Conservation (phyloP, 371 early-diverging fungal genomes). For the Massospora cicadina region DNA sequence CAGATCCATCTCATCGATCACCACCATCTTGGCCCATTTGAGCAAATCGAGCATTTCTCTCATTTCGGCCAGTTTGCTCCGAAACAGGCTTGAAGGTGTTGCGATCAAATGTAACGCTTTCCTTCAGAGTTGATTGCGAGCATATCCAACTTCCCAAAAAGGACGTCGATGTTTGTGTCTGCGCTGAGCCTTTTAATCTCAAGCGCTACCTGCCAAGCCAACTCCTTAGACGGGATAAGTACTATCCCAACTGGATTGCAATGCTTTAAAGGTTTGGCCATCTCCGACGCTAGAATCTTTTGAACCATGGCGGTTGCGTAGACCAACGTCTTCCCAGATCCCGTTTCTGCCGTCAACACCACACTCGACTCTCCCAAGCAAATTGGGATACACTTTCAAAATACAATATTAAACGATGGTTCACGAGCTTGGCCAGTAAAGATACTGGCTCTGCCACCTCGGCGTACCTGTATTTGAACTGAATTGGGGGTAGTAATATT, state of each 20-base stretch:
- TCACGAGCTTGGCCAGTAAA: too few relatives aligned
- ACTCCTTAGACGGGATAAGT: slow-evolving; percentile 1
- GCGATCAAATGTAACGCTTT: background rate
- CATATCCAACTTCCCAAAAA: background rate
- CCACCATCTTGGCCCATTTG: background rate
- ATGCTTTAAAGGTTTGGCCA: too few relatives aligned
- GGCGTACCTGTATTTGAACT: background rate
- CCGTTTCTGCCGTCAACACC: slow-evolving; percentile 10
- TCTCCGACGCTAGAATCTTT: background rate
- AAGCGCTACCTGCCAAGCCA: background rate
- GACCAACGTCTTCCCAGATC: slow-evolving; percentile 7
- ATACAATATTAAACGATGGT: background rate
- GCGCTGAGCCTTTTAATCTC: background rate
- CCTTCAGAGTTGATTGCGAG: background rate
- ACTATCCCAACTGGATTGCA: background rate
- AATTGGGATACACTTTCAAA: background rate
- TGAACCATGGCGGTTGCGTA: background rate
- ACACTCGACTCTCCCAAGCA: background rate
- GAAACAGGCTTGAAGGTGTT: background rate
- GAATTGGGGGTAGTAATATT: background rate
- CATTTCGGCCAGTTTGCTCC: background rate
- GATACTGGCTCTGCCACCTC: too few relatives aligned
- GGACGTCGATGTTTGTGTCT: background rate
- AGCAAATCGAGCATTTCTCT: background rate
- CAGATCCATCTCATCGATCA: slow-evolving; percentile 1